phyloP scores from a whole-genome alignment of 1,284 basidiomycete species.

The Ceratobasidium theobromae region DNA sequence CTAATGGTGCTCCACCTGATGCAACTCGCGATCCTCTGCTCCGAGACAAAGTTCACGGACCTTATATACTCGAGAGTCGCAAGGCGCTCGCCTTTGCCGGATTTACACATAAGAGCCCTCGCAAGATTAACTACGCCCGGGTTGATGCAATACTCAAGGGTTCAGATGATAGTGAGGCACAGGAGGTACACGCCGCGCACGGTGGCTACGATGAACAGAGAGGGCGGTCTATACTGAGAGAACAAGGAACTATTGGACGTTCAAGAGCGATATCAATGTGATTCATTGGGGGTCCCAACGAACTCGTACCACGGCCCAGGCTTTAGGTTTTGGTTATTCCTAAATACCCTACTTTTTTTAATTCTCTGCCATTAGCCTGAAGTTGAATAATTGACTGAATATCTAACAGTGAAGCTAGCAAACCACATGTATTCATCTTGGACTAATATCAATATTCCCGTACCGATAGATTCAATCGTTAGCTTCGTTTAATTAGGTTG shows the following conservation, averaged over 20 bases:
- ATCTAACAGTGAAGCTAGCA: too few species aligned
- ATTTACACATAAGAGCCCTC: slow-evolving; percentile 84
- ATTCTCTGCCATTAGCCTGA: too few species aligned
- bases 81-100: slow-evolving; percentile 89
- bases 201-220: slow-evolving; percentile 53
- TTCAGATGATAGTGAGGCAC: not conserved
- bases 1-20: slow-evolving; percentile 79
- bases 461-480: too few species aligned
- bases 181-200: slow-evolving; percentile 6
- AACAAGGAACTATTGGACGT: slow-evolving; percentile 55
- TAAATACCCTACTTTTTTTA: too few species aligned
- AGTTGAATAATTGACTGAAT: too few species aligned
- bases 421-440: too few species aligned
- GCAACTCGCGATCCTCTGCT: slow-evolving; percentile 87
- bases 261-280: slow-evolving; percentile 79
- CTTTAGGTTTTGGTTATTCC: too few species aligned
- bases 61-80: slow-evolving; percentile 82
- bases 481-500: too few species aligned
- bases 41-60: slow-evolving; percentile 79
- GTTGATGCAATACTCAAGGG: slow-evolving; percentile 59
- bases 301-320: too few species aligned
- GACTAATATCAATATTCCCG: too few species aligned
- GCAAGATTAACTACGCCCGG: slow-evolving; percentile 68
- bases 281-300: too few species aligned
- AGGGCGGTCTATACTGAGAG: slow-evolving; percentile 62